Evolutionary conservation across 106 monocot genomes (phyloP).

Genomic region (Acanthochlamys bracteata): DNA sequence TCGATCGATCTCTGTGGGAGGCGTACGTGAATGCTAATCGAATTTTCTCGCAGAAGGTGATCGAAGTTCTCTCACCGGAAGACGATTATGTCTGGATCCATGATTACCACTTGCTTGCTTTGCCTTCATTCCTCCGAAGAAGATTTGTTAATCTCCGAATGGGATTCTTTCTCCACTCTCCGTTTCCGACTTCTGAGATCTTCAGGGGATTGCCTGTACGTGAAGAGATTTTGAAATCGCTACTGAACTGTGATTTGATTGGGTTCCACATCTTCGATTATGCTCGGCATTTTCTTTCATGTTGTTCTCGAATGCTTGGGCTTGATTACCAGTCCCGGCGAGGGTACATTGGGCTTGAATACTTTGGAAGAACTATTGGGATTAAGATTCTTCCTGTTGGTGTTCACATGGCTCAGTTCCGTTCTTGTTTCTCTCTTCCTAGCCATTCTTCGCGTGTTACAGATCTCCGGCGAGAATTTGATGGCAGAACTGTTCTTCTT

Average conservation of each 20-base stretch:
- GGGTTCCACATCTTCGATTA: slow-evolving; percentile 77
- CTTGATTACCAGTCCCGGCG: slow-evolving; percentile 57
- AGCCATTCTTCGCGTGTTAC: slow-evolving; percentile 40
- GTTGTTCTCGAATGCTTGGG: slow-evolving; percentile 58
- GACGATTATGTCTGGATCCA: slow-evolving; percentile 76
- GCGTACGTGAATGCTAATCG: slow-evolving; percentile 54
- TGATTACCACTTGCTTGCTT: slow-evolving; percentile 63
- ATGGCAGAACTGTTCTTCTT: slow-evolving; percentile 60
- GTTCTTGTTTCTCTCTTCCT: slow-evolving; percentile 30
- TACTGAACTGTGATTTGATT: slow-evolving; percentile 55
- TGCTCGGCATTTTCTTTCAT: slow-evolving; percentile 57
- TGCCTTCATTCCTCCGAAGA: slow-evolving; percentile 56
- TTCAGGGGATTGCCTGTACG: slow-evolving; percentile 48
- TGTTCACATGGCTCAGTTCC: slow-evolving; percentile 70
- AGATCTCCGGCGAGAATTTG: slow-evolving; percentile 51
- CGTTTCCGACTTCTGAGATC: slow-evolving; percentile 55
- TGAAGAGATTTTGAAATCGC: slow-evolving; percentile 46
- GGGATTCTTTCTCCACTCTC: slow-evolving; percentile 66
- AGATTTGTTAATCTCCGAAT: slow-evolving; percentile 41
- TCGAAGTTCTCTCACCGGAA: slow-evolving; percentile 58
- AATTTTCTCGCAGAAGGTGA: slow-evolving; percentile 47
- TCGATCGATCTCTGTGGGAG: slow-evolving; percentile 57
- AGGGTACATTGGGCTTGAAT: slow-evolving; percentile 61
- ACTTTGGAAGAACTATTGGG: slow-evolving; percentile 70
- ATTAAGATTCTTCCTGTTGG: slow-evolving; percentile 92